phyloP scores from a whole-genome alignment of 1,139 yeast species.

The Fermentozyma sake region DNA sequence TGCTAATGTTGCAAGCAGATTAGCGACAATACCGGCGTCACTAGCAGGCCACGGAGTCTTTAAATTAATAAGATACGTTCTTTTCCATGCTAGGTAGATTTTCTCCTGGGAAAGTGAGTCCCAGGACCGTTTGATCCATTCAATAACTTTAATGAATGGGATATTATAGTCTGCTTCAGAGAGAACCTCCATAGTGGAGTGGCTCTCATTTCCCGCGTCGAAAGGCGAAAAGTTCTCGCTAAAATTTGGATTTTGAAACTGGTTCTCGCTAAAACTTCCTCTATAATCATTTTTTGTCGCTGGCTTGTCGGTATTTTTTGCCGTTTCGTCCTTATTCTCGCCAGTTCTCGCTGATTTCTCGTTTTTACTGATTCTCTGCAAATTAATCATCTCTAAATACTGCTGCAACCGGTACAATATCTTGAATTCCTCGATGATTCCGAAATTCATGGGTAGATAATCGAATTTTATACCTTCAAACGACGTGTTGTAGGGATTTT shows the following conservation, averaged over 20 bases:
- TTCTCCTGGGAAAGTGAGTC: conserved; percentile 41
- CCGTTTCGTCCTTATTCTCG: conserved; percentile 4
- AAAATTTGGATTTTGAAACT: conserved; percentile 4
- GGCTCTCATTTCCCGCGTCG: conserved; percentile 2
- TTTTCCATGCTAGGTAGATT: conserved; percentile 52
- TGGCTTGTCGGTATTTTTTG: conserved; percentile 3
- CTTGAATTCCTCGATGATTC: conserved; percentile 60
- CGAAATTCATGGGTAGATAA: conserved; percentile 62
- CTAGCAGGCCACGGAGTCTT: conserved; percentile 20
- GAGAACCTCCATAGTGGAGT: conserved; percentile 17
- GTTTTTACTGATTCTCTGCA: conserved; percentile 27
- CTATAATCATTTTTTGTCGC: conserved; percentile 1
- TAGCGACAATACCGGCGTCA: conserved; percentile 7
- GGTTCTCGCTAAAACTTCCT: too few species aligned
- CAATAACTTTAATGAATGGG: conserved; percentile 52
- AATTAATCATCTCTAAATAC: conserved; percentile 46
- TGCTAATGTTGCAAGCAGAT: conserved; percentile 8
- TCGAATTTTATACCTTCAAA: conserved; percentile 38
- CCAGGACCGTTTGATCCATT: conserved; percentile 58
- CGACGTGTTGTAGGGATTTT: conserved; percentile 33
- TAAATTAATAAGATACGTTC: conserved; percentile 13
- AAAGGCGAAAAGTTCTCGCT: conserved; percentile 2
- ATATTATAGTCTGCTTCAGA: conserved; percentile 40
- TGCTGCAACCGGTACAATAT: conserved; percentile 57
- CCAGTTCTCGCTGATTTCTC: conserved; percentile 8